phyloP scores from a whole-genome alignment of 805 yeast genomes.

The Candida tammaniensis region DNA sequence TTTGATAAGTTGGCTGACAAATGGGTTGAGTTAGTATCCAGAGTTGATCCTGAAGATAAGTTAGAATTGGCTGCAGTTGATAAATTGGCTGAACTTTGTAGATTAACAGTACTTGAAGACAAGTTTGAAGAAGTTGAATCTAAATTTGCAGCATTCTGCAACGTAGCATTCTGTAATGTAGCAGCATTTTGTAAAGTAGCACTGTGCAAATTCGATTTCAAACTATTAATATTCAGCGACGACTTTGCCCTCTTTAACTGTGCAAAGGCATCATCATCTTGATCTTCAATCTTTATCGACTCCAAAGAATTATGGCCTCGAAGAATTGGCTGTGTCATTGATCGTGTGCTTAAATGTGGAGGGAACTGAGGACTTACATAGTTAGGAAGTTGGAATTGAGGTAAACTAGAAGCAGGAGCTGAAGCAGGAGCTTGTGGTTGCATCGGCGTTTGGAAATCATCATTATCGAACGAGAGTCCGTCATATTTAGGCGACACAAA shows the following conservation, averaged over 20 bases:
- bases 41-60: too few relatives aligned
- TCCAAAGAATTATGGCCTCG: conserved; percentile 28
- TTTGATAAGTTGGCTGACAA: too few relatives aligned
- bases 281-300: conserved; percentile 33
- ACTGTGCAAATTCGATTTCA: too few relatives aligned
- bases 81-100: background rate
- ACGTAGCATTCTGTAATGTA: too few relatives aligned
- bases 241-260: conserved; percentile 39
- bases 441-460: conserved; percentile 23
- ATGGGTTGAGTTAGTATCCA: too few relatives aligned
- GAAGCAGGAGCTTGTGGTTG: conserved; percentile 12
- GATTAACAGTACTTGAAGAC: background rate
- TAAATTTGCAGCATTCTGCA: too few relatives aligned
- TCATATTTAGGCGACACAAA: conserved; percentile 24
- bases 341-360: conserved; percentile 7
- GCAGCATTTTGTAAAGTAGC: too few relatives aligned
- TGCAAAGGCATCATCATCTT: conserved; percentile 43
- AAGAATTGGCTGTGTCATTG: conserved; percentile 14
- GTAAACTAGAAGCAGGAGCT: conserved; percentile 1
- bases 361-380: background rate
- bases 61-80: too few relatives aligned
- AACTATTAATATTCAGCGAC: conserved; percentile 9
- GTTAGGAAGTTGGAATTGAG: conserved; percentile 4
- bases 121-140: too few relatives aligned
- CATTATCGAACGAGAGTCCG: conserved; percentile 16